Percentiles rank a stretch among this genome's conserved stretches.
Conservation (phyloP, 306 rosid species). For the Castanospermum australe region DNA sequence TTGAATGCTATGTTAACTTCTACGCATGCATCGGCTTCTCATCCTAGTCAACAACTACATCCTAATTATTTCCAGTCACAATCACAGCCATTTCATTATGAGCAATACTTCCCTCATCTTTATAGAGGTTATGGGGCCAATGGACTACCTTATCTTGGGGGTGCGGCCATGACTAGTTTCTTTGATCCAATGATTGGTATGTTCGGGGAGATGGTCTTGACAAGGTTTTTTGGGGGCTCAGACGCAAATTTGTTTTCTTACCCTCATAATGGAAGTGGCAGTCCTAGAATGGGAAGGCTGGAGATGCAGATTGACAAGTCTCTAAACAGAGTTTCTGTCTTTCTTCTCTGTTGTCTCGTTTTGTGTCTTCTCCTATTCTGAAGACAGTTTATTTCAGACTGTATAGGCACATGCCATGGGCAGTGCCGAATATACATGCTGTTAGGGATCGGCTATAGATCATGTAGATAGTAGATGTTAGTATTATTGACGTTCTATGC, state of each 20-base stretch:
- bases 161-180: slow-evolving; percentile 50
- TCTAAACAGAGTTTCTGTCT: slow-evolving; percentile 68
- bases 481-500: background rate
- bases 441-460: slow-evolving; percentile 30
- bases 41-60: slow-evolving; percentile 42
- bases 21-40: slow-evolving; percentile 29
- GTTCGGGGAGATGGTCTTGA: slow-evolving; percentile 75
- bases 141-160: slow-evolving; percentile 55
- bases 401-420: slow-evolving; percentile 37
- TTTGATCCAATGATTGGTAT: slow-evolving; percentile 66
- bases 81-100: slow-evolving; percentile 47
- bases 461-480: slow-evolving; percentile 26
- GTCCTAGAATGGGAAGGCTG: slow-evolving; percentile 81
- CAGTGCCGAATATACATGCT: slow-evolving; percentile 4
- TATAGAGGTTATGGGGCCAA: slow-evolving; percentile 49
- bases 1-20: slow-evolving; percentile 40
- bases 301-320: slow-evolving; percentile 82
- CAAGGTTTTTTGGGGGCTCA: slow-evolving; percentile 67
- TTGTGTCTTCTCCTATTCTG: slow-evolving; percentile 87
- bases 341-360: slow-evolving; percentile 70
- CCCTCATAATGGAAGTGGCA: slow-evolving; percentile 38
- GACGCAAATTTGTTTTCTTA: slow-evolving; percentile 50
- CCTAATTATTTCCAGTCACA: slow-evolving; percentile 53
- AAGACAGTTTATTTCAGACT: slow-evolving; percentile 25
- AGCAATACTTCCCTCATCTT: slow-evolving; percentile 51